Evolutionary conservation across 257 asterid species (phyloP), one percentile per base, ranked within the genome.

Genomic region (Henckelia pumila): DNA sequence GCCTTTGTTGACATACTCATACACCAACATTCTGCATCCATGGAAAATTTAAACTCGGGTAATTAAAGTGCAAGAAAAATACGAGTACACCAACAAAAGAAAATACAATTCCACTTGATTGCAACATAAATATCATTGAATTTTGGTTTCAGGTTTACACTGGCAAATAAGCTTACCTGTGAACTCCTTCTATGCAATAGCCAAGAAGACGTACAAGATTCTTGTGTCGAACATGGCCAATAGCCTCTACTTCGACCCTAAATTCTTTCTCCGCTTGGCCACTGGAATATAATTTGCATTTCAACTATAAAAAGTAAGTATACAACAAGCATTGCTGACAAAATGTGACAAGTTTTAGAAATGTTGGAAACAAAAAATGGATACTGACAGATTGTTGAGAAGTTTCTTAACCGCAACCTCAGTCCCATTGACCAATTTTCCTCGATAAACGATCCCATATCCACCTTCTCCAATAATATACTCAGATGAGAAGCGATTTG

Each of bases 181-280:
- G 92, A 78, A 90, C 94, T 64, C 98, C 98, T 85, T 93, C 98
- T 61, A 93, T 85, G 83, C 98, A 93, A 80, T 90, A 93, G 66
- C 99, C 97, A 59, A 93, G 93, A 77, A 93, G 99, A 59, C 99
- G 82, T 60, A 93, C 97, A 62, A 90, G 85, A 78, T 93, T 93
- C 86, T 93, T 93, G 74, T 93, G 99, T 21, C 99, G 90, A 83
- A 88, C 97, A 74, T 93, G 96, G 25, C 97, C 99, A 14, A 93
- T 90, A 21, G 99, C 97, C 77, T 93, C 99, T 53, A 91, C 99
- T 82, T 93, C 99, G 61, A 85, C 95, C 77, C 96, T 79, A 72
- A 91, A 94, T 69, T 94, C 99, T 63, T 85, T 90, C 85, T 93
- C 99, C 0, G 98, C 98, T 80, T 93, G 98, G 56, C 98, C 98